These are phyloP conservation scores for Pseudogymnoascus sp. DNA, from an alignment of 2,329 filamentous ascomycete genomes.

Conservation along the genomic window DNA sequence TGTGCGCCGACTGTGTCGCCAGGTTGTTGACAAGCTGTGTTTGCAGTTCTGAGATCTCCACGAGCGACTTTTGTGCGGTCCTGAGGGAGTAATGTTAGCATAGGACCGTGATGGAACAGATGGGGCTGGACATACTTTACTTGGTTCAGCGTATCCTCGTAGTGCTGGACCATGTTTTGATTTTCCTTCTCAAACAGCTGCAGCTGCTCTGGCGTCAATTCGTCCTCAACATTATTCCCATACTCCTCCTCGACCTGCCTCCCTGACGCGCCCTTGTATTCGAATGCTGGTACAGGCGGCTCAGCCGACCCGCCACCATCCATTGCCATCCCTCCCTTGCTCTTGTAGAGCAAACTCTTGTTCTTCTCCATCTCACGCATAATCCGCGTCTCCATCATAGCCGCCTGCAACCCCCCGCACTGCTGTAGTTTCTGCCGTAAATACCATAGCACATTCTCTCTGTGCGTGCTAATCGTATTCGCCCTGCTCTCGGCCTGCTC, in stretches of 20 bases:
- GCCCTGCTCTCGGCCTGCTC: constrained; percentile 62
- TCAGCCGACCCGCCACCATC: constrained; percentile 21
- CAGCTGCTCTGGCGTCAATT: constrained; percentile 74
- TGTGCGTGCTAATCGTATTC: constrained; percentile 59
- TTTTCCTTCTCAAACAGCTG: constrained; percentile 94
- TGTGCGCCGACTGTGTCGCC: constrained; percentile 76
- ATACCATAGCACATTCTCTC: constrained; percentile 80
- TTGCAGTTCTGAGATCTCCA: constrained; percentile 91
- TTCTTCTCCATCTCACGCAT: constrained; percentile 82
- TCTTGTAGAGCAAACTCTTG: constrained; percentile 74
- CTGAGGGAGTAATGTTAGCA: constrained; percentile 36
- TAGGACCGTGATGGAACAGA: background rate
- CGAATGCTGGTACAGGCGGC: constrained; percentile 16
- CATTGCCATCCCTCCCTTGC: constrained; percentile 32
- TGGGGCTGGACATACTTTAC: constrained; percentile 60
- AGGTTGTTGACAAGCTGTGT: constrained; percentile 82
- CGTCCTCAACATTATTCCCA: constrained; percentile 33
- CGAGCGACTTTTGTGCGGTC: constrained; percentile 78
- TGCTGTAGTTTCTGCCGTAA: constrained; percentile 68
- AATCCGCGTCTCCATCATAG: constrained; percentile 88
- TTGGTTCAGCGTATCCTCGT: constrained; percentile 89
- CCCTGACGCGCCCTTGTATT: constrained; percentile 13
- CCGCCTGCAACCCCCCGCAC: constrained; percentile 70
- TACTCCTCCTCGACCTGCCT: constrained; percentile 20
- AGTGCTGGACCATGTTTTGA: constrained; percentile 84